These are phyloP conservation scores for Clitopilus hobsonii DNA, from an alignment of 768 basidiomycete species.

Conservation along the genomic window DNA sequence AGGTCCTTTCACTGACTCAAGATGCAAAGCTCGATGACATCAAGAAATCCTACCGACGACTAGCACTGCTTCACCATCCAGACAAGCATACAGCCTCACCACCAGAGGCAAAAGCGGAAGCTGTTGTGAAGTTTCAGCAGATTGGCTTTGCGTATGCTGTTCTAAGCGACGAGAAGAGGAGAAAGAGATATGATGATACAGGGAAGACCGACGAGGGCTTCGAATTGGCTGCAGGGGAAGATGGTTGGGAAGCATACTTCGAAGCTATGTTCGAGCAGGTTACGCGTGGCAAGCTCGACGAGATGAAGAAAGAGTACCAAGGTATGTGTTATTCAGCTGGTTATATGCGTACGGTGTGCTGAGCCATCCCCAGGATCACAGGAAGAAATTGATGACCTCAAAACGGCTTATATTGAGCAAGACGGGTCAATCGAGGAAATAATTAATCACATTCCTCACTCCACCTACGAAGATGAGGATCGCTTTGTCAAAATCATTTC, in stretches of 20 bases:
- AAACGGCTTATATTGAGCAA: conserved; percentile 64
- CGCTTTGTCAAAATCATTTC: conserved; percentile 75
- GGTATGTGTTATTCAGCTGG: conserved; percentile 40
- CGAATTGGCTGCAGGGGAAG: conserved; percentile 66
- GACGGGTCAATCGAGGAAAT: conserved; percentile 77
- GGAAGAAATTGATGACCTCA: conserved; percentile 82
- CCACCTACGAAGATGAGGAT: conserved; percentile 76
- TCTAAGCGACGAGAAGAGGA: conserved; percentile 71
- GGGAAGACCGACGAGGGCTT: conserved; percentile 83
- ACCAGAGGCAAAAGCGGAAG: conserved; percentile 58
- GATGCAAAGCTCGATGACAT: conserved; percentile 63
- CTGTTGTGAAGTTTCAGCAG: conserved; percentile 83
- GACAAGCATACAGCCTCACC: conserved; percentile 75
- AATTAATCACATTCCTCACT: conserved; percentile 84
- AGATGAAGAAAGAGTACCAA: conserved; percentile 94
- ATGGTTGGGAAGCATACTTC: conserved; percentile 96
- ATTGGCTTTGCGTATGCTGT: conserved; percentile 93
- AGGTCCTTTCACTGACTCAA: conserved; percentile 53
- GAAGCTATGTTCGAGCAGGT: conserved; percentile 85
- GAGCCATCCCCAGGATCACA: conserved; percentile 54
- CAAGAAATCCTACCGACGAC: conserved; percentile 79
- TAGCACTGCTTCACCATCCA: conserved; percentile 81
- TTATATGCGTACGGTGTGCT: not conserved
- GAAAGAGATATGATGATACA: conserved; percentile 76
- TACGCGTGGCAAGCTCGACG: conserved; percentile 81